Base-by-base conservation (phyloP, 2,329 filamentous ascomycete genomes). In the Sclerotinia trifoliorum region DNA sequence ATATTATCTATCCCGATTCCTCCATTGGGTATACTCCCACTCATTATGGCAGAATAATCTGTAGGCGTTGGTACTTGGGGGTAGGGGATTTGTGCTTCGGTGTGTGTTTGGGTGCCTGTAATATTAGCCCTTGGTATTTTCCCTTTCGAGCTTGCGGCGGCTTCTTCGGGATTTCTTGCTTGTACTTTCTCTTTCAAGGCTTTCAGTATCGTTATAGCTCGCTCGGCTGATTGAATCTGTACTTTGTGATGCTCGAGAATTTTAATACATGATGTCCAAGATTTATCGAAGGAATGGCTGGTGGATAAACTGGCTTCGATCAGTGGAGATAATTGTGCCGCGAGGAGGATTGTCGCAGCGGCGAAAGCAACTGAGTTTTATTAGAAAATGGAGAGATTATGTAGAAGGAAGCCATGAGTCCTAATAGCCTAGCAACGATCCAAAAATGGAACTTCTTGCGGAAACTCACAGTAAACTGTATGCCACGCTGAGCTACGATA, bases 401-500 rank as follows among this genome's bases (percentile, higher is more conserved):
- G 13, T 17, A 42, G 21, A 1, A 11, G 24, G 13, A 19, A 8
- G n/a, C 13, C 32, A 35, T 35, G 29, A 13, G 15, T 56, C 35
- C 21, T 1, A 57, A 42, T n/a, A 57, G 21, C 5, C n/a, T 21
- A 21, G 35, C n/a, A 39, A 21, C 54, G 21, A 19, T 32, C 8
- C 2, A 11, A n/a, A 32, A 21, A n/a, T 5, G n/a, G 6, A 63
- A 10, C 42, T 7, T 58, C 48, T 19, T 26, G 21, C 1, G 29
- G 15, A 62, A 46, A 54, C 70, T 68, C 65, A 74, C 71, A 72
- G 51, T 73, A 72, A 39, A 73, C 67, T 32, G 48, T 69, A 61
- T 73, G 70, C 72, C 72, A 74, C 13, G 56, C 61, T n/a, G 72
- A 68, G 46, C 64, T 71, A 42, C 67, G 51, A 51, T 71, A 70